A percentile compares a stretch with the other conserved stretches of the same genome.
Conservation (phyloP, 495 filamentous ascomycete genomes). For the Tuber melanosporum region DNA sequence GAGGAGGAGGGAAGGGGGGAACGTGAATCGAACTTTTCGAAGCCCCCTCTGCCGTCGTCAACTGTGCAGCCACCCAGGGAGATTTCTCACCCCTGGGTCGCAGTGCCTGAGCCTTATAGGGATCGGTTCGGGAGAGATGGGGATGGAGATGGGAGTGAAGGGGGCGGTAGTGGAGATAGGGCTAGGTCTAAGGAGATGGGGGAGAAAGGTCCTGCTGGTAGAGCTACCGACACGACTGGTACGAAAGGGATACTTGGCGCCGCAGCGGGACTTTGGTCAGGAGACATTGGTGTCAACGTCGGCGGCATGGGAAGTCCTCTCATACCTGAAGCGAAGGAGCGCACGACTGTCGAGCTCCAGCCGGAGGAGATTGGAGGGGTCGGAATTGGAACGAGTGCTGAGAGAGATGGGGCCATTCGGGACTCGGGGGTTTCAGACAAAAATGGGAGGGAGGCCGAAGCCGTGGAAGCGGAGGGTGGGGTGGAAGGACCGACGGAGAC, state of each 20-base stretch:
- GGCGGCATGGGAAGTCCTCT: neutral
- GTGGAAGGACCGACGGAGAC: neutral
- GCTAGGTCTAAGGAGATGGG: neutral
- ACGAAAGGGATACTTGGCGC: neutral
- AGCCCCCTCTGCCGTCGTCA: neutral
- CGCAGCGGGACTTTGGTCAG: neutral
- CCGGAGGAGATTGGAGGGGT: conserved; percentile 7
- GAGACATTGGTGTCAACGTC: conserved; percentile 3
- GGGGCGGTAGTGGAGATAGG: neutral
- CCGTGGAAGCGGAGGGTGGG: neutral
- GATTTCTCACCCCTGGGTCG: neutral
- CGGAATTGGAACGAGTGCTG: neutral
- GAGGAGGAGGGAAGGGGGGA: neutral
- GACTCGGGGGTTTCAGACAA: neutral
- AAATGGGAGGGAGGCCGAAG: neutral
- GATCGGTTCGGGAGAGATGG: neutral
- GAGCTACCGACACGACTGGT: neutral
- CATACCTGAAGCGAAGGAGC: conserved; percentile 10
- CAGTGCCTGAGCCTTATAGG: neutral
- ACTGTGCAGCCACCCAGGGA: neutral
- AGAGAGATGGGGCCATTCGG: neutral
- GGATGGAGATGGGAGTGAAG: neutral
- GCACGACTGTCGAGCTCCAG: conserved; percentile 3
- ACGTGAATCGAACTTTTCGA: neutral
- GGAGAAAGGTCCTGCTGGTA: neutral